Base-by-base conservation (phyloP, 306 rosid genomes). In the Hylodesmum podocarpum region DNA sequence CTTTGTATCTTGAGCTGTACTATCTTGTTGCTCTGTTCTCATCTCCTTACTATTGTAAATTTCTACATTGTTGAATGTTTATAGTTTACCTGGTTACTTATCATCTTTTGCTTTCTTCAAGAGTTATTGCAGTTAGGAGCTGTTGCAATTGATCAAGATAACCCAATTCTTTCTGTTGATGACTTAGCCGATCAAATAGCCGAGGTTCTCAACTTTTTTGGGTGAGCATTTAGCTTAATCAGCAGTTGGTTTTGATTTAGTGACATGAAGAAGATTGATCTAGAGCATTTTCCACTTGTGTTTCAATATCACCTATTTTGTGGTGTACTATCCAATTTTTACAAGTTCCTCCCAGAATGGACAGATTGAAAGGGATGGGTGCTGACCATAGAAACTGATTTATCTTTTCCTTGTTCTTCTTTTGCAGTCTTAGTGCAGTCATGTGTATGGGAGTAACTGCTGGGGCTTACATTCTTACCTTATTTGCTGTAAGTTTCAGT, bases 391-490 rank as follows among this genome's bases (percentile, higher is more conserved):
- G 75, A 73, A 72, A 69, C 41, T 31, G 57, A 67, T 43, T 15
- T 58, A 59, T 62, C 28, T 54, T 66, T 40, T 18, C 50, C 21
- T 31, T 36, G 29, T 18, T 59, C 58, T 14, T 76, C 77, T 63
- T 44, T 50, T 81, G 55, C 82, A 95, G 99, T 78, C 97, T 92
- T 39, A 71, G 87, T 80, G 88, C 97, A 50, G 99, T 89, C 58
- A 95, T 95, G 97, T 95, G 99, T 68, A 87, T 92, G 94, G 99
- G 99, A 43, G 99, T 91, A 63, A 88, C 97, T 33, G 99, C 97
- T 37, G 99, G 99, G 81, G 99, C 99, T 59, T 95, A 89, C 82
- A 81, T 95, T 74, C 94, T 95, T 66, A 88, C 94, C 77, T 81
- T 90, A 72, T 95, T 95, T 84, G 96, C 99, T 59, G 99, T 95